These are phyloP conservation scores for Neurospora sp. DNA, from an alignment of 495 filamentous ascomycete species.

Conservation along the genomic window DNA sequence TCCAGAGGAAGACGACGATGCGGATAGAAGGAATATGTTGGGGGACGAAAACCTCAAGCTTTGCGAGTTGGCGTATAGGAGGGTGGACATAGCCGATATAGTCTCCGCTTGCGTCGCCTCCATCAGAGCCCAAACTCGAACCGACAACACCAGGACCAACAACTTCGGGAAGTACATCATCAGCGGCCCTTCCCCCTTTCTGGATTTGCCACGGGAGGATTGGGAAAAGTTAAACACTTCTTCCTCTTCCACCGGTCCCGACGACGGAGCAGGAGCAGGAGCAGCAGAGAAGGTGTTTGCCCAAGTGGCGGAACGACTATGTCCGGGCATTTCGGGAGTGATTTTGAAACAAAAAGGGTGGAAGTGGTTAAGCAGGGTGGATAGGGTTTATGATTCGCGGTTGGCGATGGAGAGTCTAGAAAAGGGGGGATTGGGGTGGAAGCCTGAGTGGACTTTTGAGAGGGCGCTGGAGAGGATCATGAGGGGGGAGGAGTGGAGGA, in stretches of 20 bases:
- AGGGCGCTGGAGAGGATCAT: slow-evolving; percentile 10
- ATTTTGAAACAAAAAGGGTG: slow-evolving; percentile 17
- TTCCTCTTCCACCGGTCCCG: neutral
- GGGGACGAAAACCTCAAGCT: slow-evolving; percentile 23
- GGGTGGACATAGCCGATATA: slow-evolving; percentile 20
- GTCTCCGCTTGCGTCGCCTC: slow-evolving; percentile 17
- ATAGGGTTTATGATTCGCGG: slow-evolving; percentile 22
- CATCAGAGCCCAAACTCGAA: neutral
- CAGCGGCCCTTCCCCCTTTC: slow-evolving; percentile 15
- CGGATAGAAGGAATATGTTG: neutral
- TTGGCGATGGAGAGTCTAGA: neutral
- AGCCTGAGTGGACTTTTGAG: slow-evolving; percentile 18
- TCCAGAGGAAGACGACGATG: slow-evolving; percentile 23
- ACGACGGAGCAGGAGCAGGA: neutral
- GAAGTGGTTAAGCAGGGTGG: slow-evolving; percentile 14
- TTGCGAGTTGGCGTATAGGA: slow-evolving; percentile 19
- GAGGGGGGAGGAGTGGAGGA: slow-evolving; percentile 20
- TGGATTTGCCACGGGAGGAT: neutral
- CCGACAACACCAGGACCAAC: neutral
- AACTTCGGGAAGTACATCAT: slow-evolving; percentile 16
- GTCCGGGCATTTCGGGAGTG: slow-evolving; percentile 1
- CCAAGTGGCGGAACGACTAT: slow-evolving; percentile 2
- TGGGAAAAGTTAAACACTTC: neutral
- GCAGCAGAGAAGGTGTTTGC: slow-evolving; percentile 4
- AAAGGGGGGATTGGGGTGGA: slow-evolving; percentile 13